A percentile compares a stretch with the other conserved stretches of the same genome.
phyloP scores from a whole-genome alignment of 208 protist species.

The Crithidia mellificae region DNA sequence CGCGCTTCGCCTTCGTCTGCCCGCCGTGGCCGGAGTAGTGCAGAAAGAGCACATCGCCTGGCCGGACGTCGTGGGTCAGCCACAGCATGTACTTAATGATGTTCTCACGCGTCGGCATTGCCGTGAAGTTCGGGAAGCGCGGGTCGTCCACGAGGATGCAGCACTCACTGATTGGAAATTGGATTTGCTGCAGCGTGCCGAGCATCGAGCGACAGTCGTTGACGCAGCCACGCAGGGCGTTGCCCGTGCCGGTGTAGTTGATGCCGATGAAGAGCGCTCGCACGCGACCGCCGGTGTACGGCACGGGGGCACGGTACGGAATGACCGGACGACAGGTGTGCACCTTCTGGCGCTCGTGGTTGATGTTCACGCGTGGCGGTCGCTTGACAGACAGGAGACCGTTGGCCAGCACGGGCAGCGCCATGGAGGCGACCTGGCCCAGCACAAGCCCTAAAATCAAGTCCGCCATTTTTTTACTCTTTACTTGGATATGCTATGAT shows the following conservation, averaged over 20 bases:
- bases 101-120: slow-evolving; percentile 75
- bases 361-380: slow-evolving; percentile 64
- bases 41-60: slow-evolving; percentile 89
- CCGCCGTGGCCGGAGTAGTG: slow-evolving; percentile 93
- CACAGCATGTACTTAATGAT: slow-evolving; percentile 88
- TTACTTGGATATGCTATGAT: too few species aligned
- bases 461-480: slow-evolving; percentile 24
- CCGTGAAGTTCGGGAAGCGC: slow-evolving; percentile 74
- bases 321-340: slow-evolving; percentile 55
- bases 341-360: slow-evolving; percentile 42
- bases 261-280: slow-evolving; percentile 91
- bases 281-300: slow-evolving; percentile 84
- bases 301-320: slow-evolving; percentile 69
- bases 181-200: slow-evolving; percentile 73
- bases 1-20: slow-evolving; percentile 48
- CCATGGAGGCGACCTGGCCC: slow-evolving; percentile 23
- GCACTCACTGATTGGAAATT: slow-evolving; percentile 80
- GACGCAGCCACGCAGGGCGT: slow-evolving; percentile 78
- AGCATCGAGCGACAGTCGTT: slow-evolving; percentile 88
- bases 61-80: slow-evolving; percentile 70
- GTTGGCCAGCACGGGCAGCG: slow-evolving; percentile 48
- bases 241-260: slow-evolving; percentile 82
- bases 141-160: slow-evolving; percentile 87
- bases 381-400: slow-evolving; percentile 56
- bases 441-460: slow-evolving; percentile 40